Base-by-base conservation (phyloP, 2,329 filamentous ascomycete species). In the Neofusicoccum cordaticola region DNA sequence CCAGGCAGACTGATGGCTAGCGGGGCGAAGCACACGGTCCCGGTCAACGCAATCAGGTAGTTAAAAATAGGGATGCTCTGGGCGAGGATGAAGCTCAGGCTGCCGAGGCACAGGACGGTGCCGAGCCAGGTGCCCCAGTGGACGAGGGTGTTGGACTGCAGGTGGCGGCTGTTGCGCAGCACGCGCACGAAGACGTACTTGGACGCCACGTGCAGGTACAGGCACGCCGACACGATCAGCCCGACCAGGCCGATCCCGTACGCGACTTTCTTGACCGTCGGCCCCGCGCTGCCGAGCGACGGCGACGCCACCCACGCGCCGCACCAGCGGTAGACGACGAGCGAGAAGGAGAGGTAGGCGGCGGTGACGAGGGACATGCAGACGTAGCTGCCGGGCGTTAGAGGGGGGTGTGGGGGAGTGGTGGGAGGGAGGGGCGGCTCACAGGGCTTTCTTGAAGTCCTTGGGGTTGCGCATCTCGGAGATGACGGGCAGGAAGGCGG, bases 401-500 rank as follows among this genome's bases (percentile, higher is more conserved):
- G 22, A 22, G 22, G 3, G 19, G 22, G 22, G 22, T 22, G 22
- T 22, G 22, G 22, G 22, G 22, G 22, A 22, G 19, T 2, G 19
- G 2, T 22, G 22, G 22, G 22, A 22, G 3, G 22, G 22, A 22
- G 22, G 22, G 22, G 3, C 2, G 19, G 3, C 22, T 22, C 3
- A 87, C 0, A 89, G 78, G 0, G 87, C 83, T 72, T 88, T 88
- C 66, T 81, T 81, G 73, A 85, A 89, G 68, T 88, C 84, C 19
- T 78, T 79, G 0, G 87, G 86, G 35, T 81, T 79, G 47, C 77
- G 79, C 86, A 90, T 90, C 75, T 90, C 88, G 0, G 83, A 85
- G 62, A 89, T 89, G 65, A 90, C 85, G 4, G 86, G 85, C 1
- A 89, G 75, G 70, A 88, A 89, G 1, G 85, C 85, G 0, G 82